A percentile compares a stretch with the other conserved stretches of the same genome.
Evolutionary conservation across 1,284 basidiomycete species (phyloP).

Genomic region (Moniliophthora roreri): DNA sequence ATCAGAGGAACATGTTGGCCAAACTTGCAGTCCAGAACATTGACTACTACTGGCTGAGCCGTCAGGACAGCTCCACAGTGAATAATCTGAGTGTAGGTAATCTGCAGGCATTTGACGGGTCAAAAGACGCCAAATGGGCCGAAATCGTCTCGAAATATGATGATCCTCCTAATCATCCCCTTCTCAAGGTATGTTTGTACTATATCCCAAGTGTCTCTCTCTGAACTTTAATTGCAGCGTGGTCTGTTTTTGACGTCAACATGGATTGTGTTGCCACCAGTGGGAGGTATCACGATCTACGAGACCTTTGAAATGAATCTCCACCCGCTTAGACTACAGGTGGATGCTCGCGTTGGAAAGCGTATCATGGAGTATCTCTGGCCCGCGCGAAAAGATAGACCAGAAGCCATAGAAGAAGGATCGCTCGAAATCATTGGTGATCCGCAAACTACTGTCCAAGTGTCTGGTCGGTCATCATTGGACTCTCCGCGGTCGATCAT

Average conservation of each 20-base stretch:
- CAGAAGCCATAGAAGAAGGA: constrained; percentile 25
- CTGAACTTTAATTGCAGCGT: constrained; percentile 37
- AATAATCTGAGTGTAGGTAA: constrained; percentile 80
- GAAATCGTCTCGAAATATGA: constrained; percentile 85
- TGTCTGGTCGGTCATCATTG: constrained; percentile 35
- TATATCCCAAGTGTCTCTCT: constrained; percentile 9
- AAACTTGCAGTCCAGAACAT: constrained; percentile 85
- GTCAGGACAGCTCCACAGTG: constrained; percentile 87
- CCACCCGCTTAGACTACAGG: constrained; percentile 86
- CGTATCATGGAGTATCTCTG: constrained; percentile 91
- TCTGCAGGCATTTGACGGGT: constrained; percentile 86
- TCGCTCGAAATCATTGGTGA: background rate
- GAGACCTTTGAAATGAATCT: constrained; percentile 81
- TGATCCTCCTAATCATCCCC: constrained; percentile 65
- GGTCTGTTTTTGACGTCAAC: constrained; percentile 69
- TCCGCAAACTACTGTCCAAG: constrained; percentile 8
- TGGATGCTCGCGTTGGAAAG: constrained; percentile 82
- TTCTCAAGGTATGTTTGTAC: constrained; percentile 54
- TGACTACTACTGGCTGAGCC: constrained; percentile 83
- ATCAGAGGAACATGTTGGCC: constrained; percentile 72
- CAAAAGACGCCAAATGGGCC: constrained; percentile 81
- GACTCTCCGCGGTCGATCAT: constrained; percentile 40
- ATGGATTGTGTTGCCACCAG: constrained; percentile 85
- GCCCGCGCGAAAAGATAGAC: constrained; percentile 58
- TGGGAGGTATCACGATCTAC: constrained; percentile 93